Percentiles rank a stretch among this genome's conserved stretches.
Evolutionary conservation across 768 basidiomycete species (phyloP).

Genomic region (Guyanaporus albipodus): DNA sequence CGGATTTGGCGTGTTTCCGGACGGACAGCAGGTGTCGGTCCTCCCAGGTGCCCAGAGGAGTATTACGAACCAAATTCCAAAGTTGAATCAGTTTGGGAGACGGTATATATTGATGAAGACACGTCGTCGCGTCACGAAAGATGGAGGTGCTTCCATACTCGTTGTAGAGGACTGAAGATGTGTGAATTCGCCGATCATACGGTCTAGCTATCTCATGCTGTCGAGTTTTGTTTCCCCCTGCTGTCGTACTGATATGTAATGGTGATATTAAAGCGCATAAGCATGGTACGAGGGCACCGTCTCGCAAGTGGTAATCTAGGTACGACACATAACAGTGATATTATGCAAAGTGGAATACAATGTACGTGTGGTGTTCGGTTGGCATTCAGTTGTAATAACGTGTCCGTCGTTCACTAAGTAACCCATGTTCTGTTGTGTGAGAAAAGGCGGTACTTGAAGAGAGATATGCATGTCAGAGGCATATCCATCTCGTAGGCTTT

Average conservation of each 20-base stretch:
- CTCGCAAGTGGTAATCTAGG: too few species aligned
- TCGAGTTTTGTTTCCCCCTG: not conserved
- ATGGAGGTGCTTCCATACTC: constrained; percentile 62
- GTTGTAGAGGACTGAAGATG: constrained; percentile 21
- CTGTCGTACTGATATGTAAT: not conserved
- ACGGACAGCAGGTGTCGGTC: constrained; percentile 1
- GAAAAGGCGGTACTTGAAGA: too few species aligned
- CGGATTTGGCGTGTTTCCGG: constrained; percentile 45
- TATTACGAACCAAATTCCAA: constrained; percentile 16
- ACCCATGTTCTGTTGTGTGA: constrained; percentile 1
- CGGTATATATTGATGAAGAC: constrained; percentile 59
- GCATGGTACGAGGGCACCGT: not conserved
- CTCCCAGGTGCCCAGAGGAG: constrained; percentile 7
- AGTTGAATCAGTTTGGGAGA: constrained; percentile 50
- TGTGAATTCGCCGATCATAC: not conserved
- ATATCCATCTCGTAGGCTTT: constrained; percentile 10
- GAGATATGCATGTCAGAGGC: constrained; percentile 8
- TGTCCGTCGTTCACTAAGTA: constrained; percentile 14
- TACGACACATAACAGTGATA: constrained; percentile 14
- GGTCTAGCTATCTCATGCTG: not conserved
- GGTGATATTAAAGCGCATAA: not conserved
- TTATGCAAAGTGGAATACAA: constrained; percentile 17
- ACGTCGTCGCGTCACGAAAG: constrained; percentile 54
- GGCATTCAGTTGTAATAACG: constrained; percentile 1
- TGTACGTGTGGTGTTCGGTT: constrained; percentile 12